phyloP scores from a whole-genome alignment of 768 basidiomycete genomes.

The Peribolospora baueri region DNA sequence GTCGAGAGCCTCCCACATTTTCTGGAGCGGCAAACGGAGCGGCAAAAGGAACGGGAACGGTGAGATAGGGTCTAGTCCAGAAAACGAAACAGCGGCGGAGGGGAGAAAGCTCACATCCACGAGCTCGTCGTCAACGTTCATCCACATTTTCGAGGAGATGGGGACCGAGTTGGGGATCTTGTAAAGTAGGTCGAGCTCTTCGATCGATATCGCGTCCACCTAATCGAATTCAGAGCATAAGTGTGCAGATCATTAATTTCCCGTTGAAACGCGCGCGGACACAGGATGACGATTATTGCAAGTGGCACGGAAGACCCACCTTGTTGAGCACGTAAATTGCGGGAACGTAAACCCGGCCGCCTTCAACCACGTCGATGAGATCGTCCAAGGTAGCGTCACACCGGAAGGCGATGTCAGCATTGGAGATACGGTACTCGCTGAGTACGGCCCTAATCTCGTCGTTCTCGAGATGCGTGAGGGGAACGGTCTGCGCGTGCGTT shows the following conservation, averaged over 20 bases:
- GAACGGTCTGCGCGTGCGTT: constrained; percentile 59
- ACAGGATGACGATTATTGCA: not conserved
- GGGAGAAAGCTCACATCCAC: constrained; percentile 24
- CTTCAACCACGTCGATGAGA: constrained; percentile 89
- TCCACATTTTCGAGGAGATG: constrained; percentile 77
- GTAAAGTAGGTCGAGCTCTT: constrained; percentile 62
- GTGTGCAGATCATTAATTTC: not conserved
- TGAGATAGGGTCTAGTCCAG: too few species aligned
- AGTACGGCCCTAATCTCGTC: constrained; percentile 89
- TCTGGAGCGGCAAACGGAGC: constrained; percentile 9
- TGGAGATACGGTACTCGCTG: constrained; percentile 58
- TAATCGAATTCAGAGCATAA: constrained; percentile 14
- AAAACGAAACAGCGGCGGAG: not conserved
- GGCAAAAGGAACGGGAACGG: not conserved
- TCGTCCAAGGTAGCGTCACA: constrained; percentile 86
- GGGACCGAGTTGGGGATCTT: constrained; percentile 92
- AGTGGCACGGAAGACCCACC: constrained; percentile 22
- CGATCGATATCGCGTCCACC: constrained; percentile 96
- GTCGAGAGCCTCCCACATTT: constrained; percentile 81
- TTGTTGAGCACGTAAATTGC: constrained; percentile 68
- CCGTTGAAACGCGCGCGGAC: not conserved
- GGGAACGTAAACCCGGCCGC: constrained; percentile 87
- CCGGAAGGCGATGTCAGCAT: constrained; percentile 74
- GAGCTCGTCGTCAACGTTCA: constrained; percentile 75
- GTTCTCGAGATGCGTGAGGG: constrained; percentile 79